A percentile compares a stretch with the other conserved stretches of the same genome.
phyloP scores from a whole-genome alignment of 83 land plant genomes.

The Picea abies region DNA sequence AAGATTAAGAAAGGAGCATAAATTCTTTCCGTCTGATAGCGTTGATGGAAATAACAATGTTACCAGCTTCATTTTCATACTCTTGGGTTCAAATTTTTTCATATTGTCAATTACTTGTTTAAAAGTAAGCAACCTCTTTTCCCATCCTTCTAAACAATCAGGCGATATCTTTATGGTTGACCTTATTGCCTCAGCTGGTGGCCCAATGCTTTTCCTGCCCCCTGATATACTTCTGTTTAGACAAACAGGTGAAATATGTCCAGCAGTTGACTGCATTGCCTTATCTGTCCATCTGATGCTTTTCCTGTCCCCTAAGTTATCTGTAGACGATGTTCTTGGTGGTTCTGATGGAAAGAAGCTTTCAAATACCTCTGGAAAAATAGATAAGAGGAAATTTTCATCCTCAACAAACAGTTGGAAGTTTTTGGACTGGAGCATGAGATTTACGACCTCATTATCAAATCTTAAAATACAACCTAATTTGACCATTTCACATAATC shows the following conservation, averaged over 20 bases:
- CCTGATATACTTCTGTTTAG: background rate
- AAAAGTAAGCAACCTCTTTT: background rate
- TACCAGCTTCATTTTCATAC: background rate
- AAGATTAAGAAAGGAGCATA: background rate
- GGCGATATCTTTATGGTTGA: background rate
- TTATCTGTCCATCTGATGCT: background rate
- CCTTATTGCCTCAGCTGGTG: background rate
- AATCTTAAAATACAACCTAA: constrained; percentile 38
- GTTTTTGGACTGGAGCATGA: constrained; percentile 42
- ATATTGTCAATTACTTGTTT: background rate
- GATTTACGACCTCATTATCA: constrained; percentile 32
- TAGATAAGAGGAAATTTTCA: constrained; percentile 35
- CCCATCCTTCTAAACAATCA: background rate
- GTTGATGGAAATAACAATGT: background rate
- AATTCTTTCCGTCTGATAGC: background rate
- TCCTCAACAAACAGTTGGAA: constrained; percentile 46
- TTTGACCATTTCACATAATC: constrained; percentile 42
- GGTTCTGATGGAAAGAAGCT: background rate
- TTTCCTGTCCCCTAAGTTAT: background rate
- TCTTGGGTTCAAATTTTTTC: background rate
- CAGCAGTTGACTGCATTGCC: background rate
- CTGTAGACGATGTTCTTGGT: background rate
- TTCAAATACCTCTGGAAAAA: background rate
- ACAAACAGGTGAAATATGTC: background rate
- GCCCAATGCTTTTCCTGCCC: background rate